Percentiles rank a stretch among this genome's conserved stretches.
phyloP scores from a whole-genome alignment of 2,329 filamentous ascomycete species.

The Verticillium zaregamsianum region DNA sequence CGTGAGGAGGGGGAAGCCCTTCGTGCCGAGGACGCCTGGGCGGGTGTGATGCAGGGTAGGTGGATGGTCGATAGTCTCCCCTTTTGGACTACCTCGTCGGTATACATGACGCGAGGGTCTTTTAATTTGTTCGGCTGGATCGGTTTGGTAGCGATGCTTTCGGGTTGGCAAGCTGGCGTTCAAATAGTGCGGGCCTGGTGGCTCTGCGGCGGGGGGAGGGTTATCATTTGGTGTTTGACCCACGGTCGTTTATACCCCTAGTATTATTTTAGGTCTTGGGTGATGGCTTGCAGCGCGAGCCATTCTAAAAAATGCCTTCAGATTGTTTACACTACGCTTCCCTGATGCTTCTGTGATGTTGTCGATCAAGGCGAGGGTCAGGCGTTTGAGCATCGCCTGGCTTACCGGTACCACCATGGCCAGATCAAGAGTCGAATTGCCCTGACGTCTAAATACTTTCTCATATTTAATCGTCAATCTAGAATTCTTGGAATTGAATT shows the following conservation, averaged over 20 bases:
- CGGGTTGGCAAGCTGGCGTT: neutral
- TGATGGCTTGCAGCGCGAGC: neutral
- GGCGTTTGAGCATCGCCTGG: no score
- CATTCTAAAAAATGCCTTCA: neutral
- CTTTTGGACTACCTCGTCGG: neutral
- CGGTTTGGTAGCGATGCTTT: neutral
- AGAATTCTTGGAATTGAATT: no score
- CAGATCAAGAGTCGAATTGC: no score
- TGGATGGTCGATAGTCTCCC: neutral
- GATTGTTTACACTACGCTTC: neutral
- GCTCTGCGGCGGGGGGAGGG: neutral
- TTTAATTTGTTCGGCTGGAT: neutral
- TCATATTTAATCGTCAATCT: no score
- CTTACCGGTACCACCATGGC: no score
- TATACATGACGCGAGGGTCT: neutral
- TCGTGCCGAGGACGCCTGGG: constrained; percentile 31
- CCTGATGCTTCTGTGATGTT: no score
- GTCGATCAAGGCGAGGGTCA: no score
- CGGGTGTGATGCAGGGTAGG: constrained; percentile 5
- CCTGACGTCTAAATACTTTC: accelerated
- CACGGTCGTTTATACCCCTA: constrained; percentile 2
- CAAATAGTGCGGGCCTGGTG: neutral
- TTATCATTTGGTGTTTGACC: neutral
- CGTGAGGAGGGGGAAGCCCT: constrained; percentile 36
- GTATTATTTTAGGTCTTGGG: neutral